Evolutionary conservation across 441 rosid genomes (phyloP), one percentile per base, ranked within the genome.

Genomic region (Erodium texanum): DNA sequence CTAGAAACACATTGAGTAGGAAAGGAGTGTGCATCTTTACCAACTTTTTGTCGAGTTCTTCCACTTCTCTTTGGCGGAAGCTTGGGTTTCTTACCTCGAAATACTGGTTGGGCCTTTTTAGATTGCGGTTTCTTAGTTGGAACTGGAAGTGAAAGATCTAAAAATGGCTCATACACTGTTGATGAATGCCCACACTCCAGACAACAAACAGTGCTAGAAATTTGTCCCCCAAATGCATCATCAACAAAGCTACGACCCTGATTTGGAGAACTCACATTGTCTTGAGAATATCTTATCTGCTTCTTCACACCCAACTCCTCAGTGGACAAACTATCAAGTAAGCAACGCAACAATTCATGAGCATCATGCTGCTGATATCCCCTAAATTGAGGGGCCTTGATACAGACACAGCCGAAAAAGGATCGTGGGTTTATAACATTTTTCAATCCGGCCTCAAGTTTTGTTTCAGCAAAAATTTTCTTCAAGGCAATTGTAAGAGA

Each of bases 301-400:
- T 85, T 89, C 71, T 80, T 80, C 61, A 66, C 68, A 58, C 73
- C 79, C 32, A 87, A 76, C 79, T 92, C 99, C 79, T 94, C 99
- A 2, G 86, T 76, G 62, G 87, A 85, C 82, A 92, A 78, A 7
- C 84, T 81, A 82, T 94, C 99, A 68, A 94, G 91, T 70, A 94
- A 81, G 84, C 84, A 92, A 3, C 81, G 82, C 67, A 94, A 89
- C 80, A 94, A 77, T 82, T 94, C 98, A 70, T 94, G 99, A 72
- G 97, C 87, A 66, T 94, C 99, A 67, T 94, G 98, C 81, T 89
- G 99, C 76, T 89, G 94, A 78, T 82, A 89, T 75, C 99, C 99
- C 74, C 79, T 82, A 77, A 92, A 94, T 66, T 92, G 97, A 11
- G 99, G 96, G 64, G 96, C 92, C 76, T 86, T 94, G 54, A 87